Conservation (phyloP, 192 early-diverging fungal genomes). For the Podila epigama region DNA sequence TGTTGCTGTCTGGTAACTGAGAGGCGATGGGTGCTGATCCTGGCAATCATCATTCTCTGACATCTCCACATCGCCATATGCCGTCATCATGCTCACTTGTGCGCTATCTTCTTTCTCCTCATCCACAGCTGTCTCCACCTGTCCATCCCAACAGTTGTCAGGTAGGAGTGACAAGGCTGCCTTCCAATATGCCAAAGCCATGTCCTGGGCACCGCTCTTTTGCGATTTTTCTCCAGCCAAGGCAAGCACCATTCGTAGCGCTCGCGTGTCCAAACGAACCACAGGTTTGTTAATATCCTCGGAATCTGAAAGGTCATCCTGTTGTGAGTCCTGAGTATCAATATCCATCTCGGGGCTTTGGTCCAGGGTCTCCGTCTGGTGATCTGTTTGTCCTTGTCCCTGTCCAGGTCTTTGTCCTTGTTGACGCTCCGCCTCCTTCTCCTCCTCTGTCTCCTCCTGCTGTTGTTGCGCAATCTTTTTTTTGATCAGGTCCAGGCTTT, state of each 20-base stretch:
- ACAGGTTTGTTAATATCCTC: not conserved
- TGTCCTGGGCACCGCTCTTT: conserved; percentile 45
- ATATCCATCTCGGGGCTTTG: not conserved
- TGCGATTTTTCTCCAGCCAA: conserved; percentile 43
- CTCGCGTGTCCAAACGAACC: conserved; percentile 6
- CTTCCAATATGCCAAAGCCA: conserved; percentile 35
- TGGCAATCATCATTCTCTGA: not conserved
- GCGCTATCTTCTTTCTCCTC: not conserved
- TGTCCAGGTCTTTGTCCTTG: too few relatives aligned
- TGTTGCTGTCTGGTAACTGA: not conserved
- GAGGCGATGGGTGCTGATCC: not conserved
- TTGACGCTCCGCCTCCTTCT: too few relatives aligned
- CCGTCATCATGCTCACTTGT: not conserved
- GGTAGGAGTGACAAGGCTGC: conserved; percentile 33
- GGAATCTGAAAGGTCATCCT: not conserved
- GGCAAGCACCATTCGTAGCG: conserved; percentile 16
- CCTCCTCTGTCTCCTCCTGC: not conserved
- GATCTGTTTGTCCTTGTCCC: too few relatives aligned
- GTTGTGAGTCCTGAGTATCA: not conserved
- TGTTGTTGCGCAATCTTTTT: conserved; percentile 7
- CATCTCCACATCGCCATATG: too few relatives aligned
- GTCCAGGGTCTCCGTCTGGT: too few relatives aligned
- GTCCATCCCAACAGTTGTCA: conserved; percentile 28
- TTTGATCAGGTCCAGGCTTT: conserved; percentile 31
- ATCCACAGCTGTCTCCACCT: not conserved